phyloP scores from a whole-genome alignment of 2,329 filamentous ascomycete species.

The Fusarium scirpi region DNA sequence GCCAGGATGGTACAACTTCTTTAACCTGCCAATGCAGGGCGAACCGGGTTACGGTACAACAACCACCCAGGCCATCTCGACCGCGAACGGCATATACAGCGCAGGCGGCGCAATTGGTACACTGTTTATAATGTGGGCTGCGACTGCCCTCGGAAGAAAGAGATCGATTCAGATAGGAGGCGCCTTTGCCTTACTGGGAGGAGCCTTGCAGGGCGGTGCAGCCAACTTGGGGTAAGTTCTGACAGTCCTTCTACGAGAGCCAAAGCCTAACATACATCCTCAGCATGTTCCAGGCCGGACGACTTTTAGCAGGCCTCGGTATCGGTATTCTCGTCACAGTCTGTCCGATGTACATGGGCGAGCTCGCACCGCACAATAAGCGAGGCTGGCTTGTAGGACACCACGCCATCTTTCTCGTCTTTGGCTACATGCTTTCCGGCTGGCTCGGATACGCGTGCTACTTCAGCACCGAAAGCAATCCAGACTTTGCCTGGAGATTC shows the following conservation, averaged over 20 bases:
- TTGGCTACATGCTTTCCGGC: conserved; percentile 58
- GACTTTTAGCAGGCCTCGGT: conserved; percentile 59
- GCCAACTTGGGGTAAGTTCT: conserved; percentile 54
- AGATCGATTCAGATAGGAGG: conserved; percentile 60
- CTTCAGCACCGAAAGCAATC: conserved; percentile 42
- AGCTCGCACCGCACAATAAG: conserved; percentile 53
- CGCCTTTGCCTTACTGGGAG: conserved; percentile 58
- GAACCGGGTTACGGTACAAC: conserved; percentile 57
- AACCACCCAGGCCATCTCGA: conserved; percentile 61
- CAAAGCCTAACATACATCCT: too few relatives aligned
- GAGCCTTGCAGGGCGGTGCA: conserved; percentile 59
- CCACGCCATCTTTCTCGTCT: conserved; percentile 59
- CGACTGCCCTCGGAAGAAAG: conserved; percentile 56
- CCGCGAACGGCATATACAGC: conserved; percentile 61
- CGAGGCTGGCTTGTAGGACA: conserved; percentile 63
- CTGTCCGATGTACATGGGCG: conserved; percentile 52
- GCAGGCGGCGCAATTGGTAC: conserved; percentile 61
- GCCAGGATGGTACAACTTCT: conserved; percentile 63
- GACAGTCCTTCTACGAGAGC: fast-evolving
- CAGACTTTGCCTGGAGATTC: conserved; percentile 56
- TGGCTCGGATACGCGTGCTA: conserved; percentile 54
- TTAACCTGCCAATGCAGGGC: conserved; percentile 59
- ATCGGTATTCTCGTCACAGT: conserved; percentile 54
- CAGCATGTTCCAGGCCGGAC: conserved; percentile 55
- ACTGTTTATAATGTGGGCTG: conserved; percentile 62